Evolutionary conservation across 176 grass and related monocot species (phyloP).

Genomic region (Echinochloa phyllopogon): DNA sequence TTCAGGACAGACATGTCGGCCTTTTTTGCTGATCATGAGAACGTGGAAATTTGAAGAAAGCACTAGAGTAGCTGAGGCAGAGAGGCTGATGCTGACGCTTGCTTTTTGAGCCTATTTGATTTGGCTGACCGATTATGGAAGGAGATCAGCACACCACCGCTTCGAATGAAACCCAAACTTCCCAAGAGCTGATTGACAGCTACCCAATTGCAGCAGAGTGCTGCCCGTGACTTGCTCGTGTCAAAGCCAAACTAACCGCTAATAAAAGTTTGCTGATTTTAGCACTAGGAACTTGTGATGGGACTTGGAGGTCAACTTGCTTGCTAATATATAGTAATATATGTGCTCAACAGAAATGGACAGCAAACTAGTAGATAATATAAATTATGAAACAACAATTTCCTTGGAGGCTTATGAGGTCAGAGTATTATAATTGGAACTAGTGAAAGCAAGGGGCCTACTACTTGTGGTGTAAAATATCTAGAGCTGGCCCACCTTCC

Average conservation of each 20-base stretch:
- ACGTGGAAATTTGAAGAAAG: neutral
- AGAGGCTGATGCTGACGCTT: constrained; percentile 38
- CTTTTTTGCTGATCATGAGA: neutral
- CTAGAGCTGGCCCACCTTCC: neutral
- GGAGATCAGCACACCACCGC: neutral
- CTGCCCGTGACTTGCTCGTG: neutral
- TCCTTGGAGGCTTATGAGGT: neutral
- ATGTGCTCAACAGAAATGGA: neutral
- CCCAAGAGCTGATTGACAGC: neutral
- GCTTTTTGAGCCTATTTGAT: neutral
- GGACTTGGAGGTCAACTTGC: neutral
- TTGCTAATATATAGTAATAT: neutral
- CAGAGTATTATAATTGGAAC: neutral
- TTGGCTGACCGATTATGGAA: neutral
- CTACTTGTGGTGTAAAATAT: constrained; percentile 17
- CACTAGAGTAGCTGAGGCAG: neutral
- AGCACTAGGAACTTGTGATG: neutral
- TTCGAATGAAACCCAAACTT: neutral
- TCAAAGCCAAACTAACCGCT: neutral
- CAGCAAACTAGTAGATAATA: neutral
- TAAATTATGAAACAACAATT: neutral
- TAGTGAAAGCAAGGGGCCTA: neutral
- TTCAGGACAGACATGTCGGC: neutral
- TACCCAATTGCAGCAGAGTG: neutral
- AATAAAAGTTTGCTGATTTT: neutral